Evolutionary conservation across 208 protist species (phyloP), one percentile per base, ranked within the genome.

Genomic region (Naegleria fowleri): DNA sequence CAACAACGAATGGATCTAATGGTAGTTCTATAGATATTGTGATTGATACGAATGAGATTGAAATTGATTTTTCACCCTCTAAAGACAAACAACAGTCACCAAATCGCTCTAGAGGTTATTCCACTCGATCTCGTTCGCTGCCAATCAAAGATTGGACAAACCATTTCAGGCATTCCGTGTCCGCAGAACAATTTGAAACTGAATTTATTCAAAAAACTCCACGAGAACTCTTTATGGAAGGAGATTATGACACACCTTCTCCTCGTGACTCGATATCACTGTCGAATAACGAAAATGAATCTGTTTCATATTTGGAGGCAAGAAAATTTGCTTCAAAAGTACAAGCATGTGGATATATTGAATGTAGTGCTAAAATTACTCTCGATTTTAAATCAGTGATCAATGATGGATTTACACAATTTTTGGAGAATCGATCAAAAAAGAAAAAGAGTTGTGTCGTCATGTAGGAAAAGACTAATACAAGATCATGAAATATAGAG

Each of bases 351-450:
- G 93, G 94, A 48, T 98, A 98, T 93, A 90, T 98, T n/a, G 97
- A 98, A 91, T 98, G 97, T 94, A 96, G 93, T 86, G 97, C 97
- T n/a, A 92, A 95, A 15, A 98, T 95, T 15, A 95, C 98, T 92
- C 92, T 95, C n/a, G 93, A 92, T 90, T 92, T 98, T 13, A 97
- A 96, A 92, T 55, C 15, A 75, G 94, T 97, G 29, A 97, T 97
- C 86, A 95, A 97, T 90, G 92, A 94, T 75, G 96, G 55, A 29
- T 67, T 67, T 67, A 67, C 55, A 29, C 55, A 67, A 67, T 67
- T 67, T 29, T 67, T 67, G 55, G 55, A 67, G 22, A 67, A 67
- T 67, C 11, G 55, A 67, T 22, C 55, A 67, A 67, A 67, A 67
- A 15, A 29, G 22, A 67, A 67, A 29, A 67, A 67, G 22, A 29